These are phyloP conservation scores for Vitis labrusca DNA, from an alignment of 164 flowering plant species.

Conservation along the genomic window DNA sequence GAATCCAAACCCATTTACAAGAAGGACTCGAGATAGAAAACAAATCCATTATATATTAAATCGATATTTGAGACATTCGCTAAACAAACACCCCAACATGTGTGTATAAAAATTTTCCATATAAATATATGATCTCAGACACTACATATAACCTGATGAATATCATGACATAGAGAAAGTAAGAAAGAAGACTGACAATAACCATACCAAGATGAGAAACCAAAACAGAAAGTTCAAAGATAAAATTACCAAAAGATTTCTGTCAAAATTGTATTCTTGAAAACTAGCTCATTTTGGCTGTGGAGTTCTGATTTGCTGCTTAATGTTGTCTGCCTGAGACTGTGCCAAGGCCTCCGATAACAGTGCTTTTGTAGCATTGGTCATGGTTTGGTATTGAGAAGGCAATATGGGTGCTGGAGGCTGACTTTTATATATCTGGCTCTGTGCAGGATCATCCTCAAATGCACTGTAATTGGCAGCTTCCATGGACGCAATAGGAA, in stretches of 20 bases:
- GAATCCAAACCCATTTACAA: no score
- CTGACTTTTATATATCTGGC: slow-evolving; percentile 59
- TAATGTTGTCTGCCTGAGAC: slow-evolving; percentile 15
- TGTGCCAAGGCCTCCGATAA: slow-evolving; percentile 26
- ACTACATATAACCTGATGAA: background rate
- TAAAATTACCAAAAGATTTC: background rate
- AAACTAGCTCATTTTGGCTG: slow-evolving; percentile 6
- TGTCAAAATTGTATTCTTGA: slow-evolving; percentile 14
- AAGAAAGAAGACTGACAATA: background rate
- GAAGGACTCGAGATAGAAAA: no score
- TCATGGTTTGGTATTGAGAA: slow-evolving; percentile 30
- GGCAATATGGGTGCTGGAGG: slow-evolving; percentile 42
- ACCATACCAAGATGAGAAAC: background rate
- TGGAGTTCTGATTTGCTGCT: slow-evolving; percentile 6
- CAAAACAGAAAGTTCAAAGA: background rate
- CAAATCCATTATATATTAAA: no score
- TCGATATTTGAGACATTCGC: no score
- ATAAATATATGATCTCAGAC: no score
- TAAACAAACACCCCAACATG: no score
- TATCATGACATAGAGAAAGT: background rate
- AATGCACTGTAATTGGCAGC: slow-evolving; percentile 18
- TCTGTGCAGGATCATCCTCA: slow-evolving; percentile 39
- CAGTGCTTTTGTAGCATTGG: slow-evolving; percentile 15
- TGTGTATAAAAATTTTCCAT: no score
- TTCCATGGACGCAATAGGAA: slow-evolving; percentile 14